A percentile compares a stretch with the other conserved stretches of the same genome.
Conservation (phyloP, 495 filamentous ascomycete species). For the Penicillium chermesinum region DNA sequence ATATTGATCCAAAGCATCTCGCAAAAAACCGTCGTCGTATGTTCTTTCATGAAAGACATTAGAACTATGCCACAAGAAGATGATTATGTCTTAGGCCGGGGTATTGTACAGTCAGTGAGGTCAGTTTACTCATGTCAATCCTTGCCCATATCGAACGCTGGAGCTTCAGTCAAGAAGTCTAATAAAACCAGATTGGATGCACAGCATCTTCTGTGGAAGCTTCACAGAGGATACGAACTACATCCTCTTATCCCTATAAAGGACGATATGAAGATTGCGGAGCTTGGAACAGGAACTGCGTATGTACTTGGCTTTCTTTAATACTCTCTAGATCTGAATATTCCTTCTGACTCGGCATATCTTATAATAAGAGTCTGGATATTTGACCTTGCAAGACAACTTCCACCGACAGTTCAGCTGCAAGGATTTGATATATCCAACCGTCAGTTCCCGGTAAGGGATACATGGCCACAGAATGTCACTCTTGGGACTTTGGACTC, state of each 20-base stretch:
- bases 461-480: background rate
- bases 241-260: background rate
- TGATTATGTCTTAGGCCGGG: too few relatives aligned
- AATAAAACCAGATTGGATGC: background rate
- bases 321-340: too few relatives aligned
- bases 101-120: too few relatives aligned
- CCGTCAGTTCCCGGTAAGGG: background rate
- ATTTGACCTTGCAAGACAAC: background rate
- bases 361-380: background rate
- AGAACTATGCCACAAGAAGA: too few relatives aligned
- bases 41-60: too few relatives aligned
- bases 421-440: background rate
- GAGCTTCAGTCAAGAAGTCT: too few relatives aligned
- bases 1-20: too few relatives aligned
- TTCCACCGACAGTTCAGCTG: background rate
- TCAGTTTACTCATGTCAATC: too few relatives aligned
- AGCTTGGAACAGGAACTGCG: background rate
- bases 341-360: background rate
- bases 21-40: too few relatives aligned
- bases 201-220: background rate
- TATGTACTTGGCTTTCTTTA: too few relatives aligned
- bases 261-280: background rate
- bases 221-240: background rate
- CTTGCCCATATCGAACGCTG: too few relatives aligned
- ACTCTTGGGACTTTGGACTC: background rate